A percentile compares a stretch with the other conserved stretches of the same genome.
These are phyloP conservation scores for Collybia sp. DNA, from an alignment of 768 basidiomycete species.

Conservation along the genomic window DNA sequence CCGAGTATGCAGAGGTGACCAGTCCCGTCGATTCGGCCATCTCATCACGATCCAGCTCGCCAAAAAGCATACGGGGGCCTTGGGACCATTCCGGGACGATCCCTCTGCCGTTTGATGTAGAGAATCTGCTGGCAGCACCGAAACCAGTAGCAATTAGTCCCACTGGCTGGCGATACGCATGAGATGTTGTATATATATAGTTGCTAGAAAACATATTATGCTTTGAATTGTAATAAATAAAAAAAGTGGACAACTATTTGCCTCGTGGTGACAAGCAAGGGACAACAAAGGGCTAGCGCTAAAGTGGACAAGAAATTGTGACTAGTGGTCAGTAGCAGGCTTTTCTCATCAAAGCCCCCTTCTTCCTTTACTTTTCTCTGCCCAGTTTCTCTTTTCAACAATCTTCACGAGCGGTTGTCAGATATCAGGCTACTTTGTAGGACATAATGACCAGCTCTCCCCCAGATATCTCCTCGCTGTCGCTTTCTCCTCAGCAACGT, in stretches of 20 bases:
- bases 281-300: constrained; percentile 22
- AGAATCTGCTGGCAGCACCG: constrained; percentile 38
- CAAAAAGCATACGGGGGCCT: constrained; percentile 37
- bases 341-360: constrained; percentile 13
- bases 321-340: constrained; percentile 4
- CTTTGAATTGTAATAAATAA: too few species aligned
- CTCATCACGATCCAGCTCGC: constrained; percentile 13
- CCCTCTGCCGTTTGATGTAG: constrained; percentile 37
- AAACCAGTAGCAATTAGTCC: constrained; percentile 32
- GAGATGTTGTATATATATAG: background rate
- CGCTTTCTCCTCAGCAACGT: constrained; percentile 75
- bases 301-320: constrained; percentile 2
- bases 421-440: constrained; percentile 16
- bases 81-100: constrained; percentile 56
- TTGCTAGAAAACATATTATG: too few species aligned
- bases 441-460: constrained; percentile 76
- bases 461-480: constrained; percentile 75
- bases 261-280: constrained; percentile 25
- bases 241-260: background rate
- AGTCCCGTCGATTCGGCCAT: background rate
- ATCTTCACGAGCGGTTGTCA: constrained; percentile 26
- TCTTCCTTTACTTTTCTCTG: constrained; percentile 16
- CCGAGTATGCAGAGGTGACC: too few species aligned
- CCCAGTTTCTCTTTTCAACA: constrained; percentile 16
- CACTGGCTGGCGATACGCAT: background rate